Evolutionary conservation across 257 asterid genomes (phyloP), one percentile per base, ranked within the genome.

Genomic region (Lavandula angustifolia): DNA sequence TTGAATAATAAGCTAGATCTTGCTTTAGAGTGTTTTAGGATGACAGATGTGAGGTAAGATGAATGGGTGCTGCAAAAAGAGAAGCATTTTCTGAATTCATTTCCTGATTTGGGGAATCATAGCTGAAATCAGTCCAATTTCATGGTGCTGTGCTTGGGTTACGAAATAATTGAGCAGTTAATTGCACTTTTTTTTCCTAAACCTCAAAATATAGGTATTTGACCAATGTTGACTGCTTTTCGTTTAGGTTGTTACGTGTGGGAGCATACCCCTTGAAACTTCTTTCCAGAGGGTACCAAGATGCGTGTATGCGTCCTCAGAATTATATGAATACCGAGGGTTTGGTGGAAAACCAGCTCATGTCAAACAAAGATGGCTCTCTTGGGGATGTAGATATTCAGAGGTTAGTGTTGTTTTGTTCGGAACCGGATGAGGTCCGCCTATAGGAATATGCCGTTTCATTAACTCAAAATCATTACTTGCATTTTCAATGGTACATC

Each of bases 231-330:
- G 27, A 22, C 2, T 22, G 27, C 54, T 54, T 38, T 60, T 38
- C 62, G 41, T 73, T 58, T 63, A 94, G 99, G 95, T 94, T 52
- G 98, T 91, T 73, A 94, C 99, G 18, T 94, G 99, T 79, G 99
- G 99, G 40, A 88, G 98, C 76, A 78, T 91, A 75, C 95, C 99
- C 38, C 98, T 94, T 58, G 98, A 90, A 73, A 81, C 99, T 34
- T 90, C 99, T 46, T 94, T 86, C 71, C 96, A 87, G 81, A 80
- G 77, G 81, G 75, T 81, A 50, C 80, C 86, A 48, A 85, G 99
- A 82, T 90, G 99, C 65, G 88, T 94, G 13, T 91, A 80, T 64
- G 87, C 70, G 33, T 84, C 99, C 64, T 83, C 98, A 1, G 99
- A 91, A 65, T 77, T 94, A 80, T 81, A 80, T 46, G 96, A 94